Percentiles rank a stretch among this genome's conserved stretches.
These are phyloP conservation scores for Phytomonas francai DNA, from an alignment of 208 protist species.

Conservation along the genomic window DNA sequence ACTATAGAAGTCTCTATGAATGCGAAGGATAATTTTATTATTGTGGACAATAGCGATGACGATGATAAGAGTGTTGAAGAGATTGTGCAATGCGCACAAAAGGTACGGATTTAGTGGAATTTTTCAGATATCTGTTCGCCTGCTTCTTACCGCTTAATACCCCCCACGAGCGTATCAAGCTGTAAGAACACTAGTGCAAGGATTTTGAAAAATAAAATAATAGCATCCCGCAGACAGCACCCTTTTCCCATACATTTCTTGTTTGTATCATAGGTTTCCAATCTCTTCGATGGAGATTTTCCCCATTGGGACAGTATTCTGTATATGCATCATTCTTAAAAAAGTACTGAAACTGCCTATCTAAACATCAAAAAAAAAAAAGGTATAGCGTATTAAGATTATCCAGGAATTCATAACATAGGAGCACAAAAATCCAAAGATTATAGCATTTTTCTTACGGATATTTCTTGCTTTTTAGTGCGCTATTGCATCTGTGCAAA, in stretches of 20 bases:
- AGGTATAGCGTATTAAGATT: not conserved
- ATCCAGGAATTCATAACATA: not conserved
- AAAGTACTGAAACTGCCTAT: not conserved
- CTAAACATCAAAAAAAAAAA: not conserved
- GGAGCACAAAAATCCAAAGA: not conserved
- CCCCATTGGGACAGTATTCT: not conserved
- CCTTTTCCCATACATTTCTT: not conserved
- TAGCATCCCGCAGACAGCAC: not conserved
- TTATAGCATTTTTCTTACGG: not conserved
- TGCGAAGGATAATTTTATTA: not conserved
- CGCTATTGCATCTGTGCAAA: too few species aligned
- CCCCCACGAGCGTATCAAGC: not conserved
- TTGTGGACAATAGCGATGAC: constrained; percentile 58
- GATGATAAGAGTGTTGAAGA: constrained; percentile 12
- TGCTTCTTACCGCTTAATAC: not conserved
- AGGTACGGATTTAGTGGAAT: not conserved
- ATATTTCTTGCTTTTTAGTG: too few species aligned
- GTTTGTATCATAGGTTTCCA: not conserved
- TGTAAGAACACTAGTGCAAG: too few species aligned
- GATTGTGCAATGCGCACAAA: not conserved
- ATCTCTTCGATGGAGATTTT: not conserved
- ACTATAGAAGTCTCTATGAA: constrained; percentile 7
- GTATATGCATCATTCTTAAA: not conserved
- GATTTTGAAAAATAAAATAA: not conserved
- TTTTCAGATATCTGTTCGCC: not conserved